These are phyloP conservation scores for Microbotryomycetes sp. DNA, from an alignment of 1,284 basidiomycete genomes.

Conservation along the genomic window DNA sequence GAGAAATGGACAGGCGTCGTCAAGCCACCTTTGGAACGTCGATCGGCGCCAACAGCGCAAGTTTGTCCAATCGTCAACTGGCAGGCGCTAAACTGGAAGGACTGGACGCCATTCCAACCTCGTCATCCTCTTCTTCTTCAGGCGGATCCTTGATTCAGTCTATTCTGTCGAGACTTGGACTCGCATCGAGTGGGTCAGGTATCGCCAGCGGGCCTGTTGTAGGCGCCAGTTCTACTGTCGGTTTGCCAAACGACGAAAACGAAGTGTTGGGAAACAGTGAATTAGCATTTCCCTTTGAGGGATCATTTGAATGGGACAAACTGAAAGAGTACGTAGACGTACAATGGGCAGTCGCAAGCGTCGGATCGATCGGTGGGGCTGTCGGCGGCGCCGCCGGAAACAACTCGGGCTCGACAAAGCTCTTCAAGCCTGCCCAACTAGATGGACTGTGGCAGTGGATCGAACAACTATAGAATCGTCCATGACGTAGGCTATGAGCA, in stretches of 20 bases:
- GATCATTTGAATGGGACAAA: constrained; percentile 30
- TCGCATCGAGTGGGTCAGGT: no score
- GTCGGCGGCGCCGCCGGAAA: no score
- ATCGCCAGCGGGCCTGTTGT: no score
- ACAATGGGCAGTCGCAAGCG: constrained; percentile 27
- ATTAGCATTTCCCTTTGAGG: constrained; percentile 29
- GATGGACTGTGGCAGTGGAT: neutral
- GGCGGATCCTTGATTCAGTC: neutral
- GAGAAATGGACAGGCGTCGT: constrained; percentile 34
- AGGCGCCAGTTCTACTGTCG: no score
- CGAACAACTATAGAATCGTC: no score
- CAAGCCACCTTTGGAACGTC: constrained; percentile 13
- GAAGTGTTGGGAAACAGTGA: constrained; percentile 29
- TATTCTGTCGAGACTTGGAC: constrained; percentile 2
- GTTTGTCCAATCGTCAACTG: neutral
- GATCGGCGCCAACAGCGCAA: no score
- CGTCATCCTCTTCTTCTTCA: constrained; percentile 5
- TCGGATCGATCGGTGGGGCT: neutral
- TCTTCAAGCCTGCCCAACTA: neutral
- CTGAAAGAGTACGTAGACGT: constrained; percentile 16
- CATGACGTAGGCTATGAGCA: no score
- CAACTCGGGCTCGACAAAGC: neutral
- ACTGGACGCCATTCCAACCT: constrained; percentile 27
- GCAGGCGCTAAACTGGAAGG: constrained; percentile 30
- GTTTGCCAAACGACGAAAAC: constrained; percentile 32